Conservation (phyloP, 2,329 filamentous ascomycete genomes). For the Bisporella sp. region DNA sequence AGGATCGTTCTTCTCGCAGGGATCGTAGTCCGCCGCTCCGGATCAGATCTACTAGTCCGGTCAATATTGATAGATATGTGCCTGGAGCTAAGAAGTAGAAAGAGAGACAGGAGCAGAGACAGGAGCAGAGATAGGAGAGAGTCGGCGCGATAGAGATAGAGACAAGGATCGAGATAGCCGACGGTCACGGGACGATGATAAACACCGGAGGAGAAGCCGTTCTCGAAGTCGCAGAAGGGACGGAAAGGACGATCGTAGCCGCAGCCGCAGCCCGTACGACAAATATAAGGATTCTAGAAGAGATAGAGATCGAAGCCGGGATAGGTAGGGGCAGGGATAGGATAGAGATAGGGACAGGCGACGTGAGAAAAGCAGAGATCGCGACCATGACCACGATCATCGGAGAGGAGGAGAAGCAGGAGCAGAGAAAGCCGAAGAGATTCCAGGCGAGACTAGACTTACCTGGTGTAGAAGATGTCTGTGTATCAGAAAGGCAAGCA, state of each 20-base stretch:
- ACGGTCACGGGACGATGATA: constrained; percentile 5
- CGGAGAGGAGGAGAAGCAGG: constrained; percentile 15
- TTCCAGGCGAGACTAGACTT: constrained; percentile 8
- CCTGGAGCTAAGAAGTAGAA: constrained; percentile 17
- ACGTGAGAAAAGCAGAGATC: constrained; percentile 5
- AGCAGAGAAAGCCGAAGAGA: constrained; percentile 17
- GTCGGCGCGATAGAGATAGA: constrained; percentile 7
- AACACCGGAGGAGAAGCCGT: constrained; percentile 9
- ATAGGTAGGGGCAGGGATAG: constrained; percentile 15
- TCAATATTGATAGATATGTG: constrained; percentile 28
- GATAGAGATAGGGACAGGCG: constrained; percentile 11
- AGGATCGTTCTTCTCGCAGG: constrained; percentile 24
- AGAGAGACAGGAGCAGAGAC: constrained; percentile 12
- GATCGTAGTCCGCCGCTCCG: constrained; percentile 16
- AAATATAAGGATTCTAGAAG: constrained; percentile 8
- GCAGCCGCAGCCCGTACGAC: constrained; percentile 10
- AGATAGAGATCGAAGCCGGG: constrained; percentile 15
- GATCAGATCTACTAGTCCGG: constrained; percentile 25
- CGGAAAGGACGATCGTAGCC: constrained; percentile 6
- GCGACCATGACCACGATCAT: constrained; percentile 9
- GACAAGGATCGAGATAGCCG: constrained; percentile 4
- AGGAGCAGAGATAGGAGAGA: constrained; percentile 14
- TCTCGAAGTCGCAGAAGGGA: constrained; percentile 8
- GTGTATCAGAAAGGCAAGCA: too few species aligned
- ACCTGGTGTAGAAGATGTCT: too few species aligned